Percentiles rank a stretch among this genome's conserved stretches.
These are phyloP conservation scores for Pseudogymnoascus sp. DNA, from an alignment of 2,329 filamentous ascomycete genomes.

Conservation along the genomic window DNA sequence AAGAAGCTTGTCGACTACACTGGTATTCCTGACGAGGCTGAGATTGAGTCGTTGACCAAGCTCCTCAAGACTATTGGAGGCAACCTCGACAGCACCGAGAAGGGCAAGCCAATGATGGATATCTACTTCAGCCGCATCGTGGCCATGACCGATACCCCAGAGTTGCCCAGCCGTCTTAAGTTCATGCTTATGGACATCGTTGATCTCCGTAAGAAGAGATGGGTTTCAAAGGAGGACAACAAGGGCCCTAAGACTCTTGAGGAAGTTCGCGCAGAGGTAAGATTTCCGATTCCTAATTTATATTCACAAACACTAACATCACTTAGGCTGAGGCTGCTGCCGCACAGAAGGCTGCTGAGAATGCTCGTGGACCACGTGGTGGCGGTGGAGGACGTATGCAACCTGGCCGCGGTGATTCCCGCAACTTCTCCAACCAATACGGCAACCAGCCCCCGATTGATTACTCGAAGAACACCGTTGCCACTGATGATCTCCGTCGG, in stretches of 20 bases:
- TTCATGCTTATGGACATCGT: conserved; percentile 97
- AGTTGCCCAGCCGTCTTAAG: conserved; percentile 75
- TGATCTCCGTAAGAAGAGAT: conserved; percentile 69
- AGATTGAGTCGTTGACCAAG: conserved; percentile 92
- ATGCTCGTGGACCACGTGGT: conserved; percentile 54
- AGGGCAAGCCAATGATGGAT: conserved; percentile 80
- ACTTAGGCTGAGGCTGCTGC: conserved; percentile 59
- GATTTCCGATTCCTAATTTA: conserved; percentile 21
- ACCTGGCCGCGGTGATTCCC: conserved; percentile 76
- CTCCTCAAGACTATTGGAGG: conserved; percentile 83
- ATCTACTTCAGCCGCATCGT: conserved; percentile 88
- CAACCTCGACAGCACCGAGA: conserved; percentile 75
- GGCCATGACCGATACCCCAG: conserved; percentile 68
- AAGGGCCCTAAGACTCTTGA: conserved; percentile 97
- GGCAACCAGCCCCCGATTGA: conserved; percentile 63
- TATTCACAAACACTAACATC: conserved; percentile 21
- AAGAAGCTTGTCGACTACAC: conserved; percentile 95
- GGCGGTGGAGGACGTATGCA: conserved; percentile 58
- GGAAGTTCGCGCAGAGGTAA: conserved; percentile 74
- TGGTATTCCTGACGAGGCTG: conserved; percentile 85
- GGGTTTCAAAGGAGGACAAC: conserved; percentile 79
- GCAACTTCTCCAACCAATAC: conserved; percentile 69
- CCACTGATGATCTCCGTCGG: conserved; percentile 82
- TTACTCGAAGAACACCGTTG: conserved; percentile 69
- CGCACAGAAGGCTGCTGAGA: conserved; percentile 73